A percentile compares a stretch with the other conserved stretches of the same genome.
Conservation (phyloP, 2,329 filamentous ascomycete species). For the Ophiocordyceps unilateralis region DNA sequence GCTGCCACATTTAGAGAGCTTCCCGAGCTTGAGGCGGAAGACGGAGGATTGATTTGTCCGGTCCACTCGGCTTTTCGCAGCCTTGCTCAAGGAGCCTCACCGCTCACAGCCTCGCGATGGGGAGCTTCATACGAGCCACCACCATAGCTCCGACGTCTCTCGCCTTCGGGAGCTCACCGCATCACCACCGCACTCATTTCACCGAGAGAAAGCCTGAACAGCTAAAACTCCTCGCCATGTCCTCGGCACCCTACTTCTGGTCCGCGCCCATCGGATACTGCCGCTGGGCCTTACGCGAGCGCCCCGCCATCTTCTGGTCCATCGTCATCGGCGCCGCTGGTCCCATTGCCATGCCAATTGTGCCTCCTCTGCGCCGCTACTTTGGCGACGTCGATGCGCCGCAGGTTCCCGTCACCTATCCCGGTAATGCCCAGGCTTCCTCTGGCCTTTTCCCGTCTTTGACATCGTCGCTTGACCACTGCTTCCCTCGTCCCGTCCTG, state of each 20-base stretch:
- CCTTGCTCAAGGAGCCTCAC: neutral
- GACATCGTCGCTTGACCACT: no score
- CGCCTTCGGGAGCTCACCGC: no score
- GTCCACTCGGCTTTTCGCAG: neutral
- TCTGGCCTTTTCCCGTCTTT: neutral
- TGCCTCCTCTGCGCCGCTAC: slow-evolving; percentile 54
- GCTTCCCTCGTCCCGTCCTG: neutral
- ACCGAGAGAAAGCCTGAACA: neutral
- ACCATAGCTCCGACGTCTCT: no score
- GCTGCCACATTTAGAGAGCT: neutral
- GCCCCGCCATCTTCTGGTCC: slow-evolving; percentile 84
- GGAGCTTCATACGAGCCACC: no score
- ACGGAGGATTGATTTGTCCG: neutral
- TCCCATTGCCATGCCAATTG: slow-evolving; percentile 50
- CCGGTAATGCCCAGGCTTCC: slow-evolving; percentile 42
- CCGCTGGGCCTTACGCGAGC: slow-evolving; percentile 74
- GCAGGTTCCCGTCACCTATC: slow-evolving; percentile 77
- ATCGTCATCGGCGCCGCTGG: slow-evolving; percentile 55
- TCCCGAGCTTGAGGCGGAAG: neutral
- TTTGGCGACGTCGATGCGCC: slow-evolving; percentile 59
- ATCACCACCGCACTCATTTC: no score
- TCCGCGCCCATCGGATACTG: slow-evolving; percentile 66
- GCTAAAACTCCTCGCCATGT: slow-evolving; percentile 30
- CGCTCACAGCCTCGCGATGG: neutral
- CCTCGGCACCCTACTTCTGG: slow-evolving; percentile 60